A percentile compares a stretch with the other conserved stretches of the same genome.
Evolutionary conservation across 352 stramenopile genomes (phyloP).

Genomic region (Hyphochytrium catenoides): DNA sequence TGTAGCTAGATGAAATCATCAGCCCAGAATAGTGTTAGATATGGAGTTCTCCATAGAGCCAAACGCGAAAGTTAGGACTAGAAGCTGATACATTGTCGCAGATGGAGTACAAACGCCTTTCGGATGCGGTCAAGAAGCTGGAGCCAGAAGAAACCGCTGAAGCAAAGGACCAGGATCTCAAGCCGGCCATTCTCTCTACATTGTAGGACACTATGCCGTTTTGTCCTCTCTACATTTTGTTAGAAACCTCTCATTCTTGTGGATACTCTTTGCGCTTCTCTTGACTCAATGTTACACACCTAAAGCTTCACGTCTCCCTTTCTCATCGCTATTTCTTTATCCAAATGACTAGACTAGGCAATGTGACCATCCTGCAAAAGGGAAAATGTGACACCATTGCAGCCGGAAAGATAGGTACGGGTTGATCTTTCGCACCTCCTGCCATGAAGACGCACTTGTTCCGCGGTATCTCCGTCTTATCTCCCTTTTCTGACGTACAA

Average conservation of each 20-base stretch:
- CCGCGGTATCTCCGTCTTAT: too few species aligned
- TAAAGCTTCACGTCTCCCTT: too few species aligned
- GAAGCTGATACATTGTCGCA: slow-evolving; percentile 6
- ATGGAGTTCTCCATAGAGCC: neutral
- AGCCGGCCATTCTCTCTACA: slow-evolving; percentile 15
- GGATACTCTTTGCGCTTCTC: too few species aligned
- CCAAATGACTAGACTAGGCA: slow-evolving; percentile 40
- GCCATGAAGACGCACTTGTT: too few species aligned
- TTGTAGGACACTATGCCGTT: neutral
- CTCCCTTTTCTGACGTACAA: too few species aligned
- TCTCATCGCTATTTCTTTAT: too few species aligned
- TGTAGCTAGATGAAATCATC: neutral
- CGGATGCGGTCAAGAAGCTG: slow-evolving; percentile 18
- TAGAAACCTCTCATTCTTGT: neutral
- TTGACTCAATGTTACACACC: too few species aligned
- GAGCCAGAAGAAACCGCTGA: too few species aligned
- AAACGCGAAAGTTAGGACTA: neutral
- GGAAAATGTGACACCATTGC: slow-evolving; percentile 42
- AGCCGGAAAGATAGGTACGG: slow-evolving; percentile 33
- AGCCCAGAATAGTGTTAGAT: neutral
- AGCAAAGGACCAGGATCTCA: slow-evolving; percentile 21
- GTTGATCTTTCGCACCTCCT: too few species aligned
- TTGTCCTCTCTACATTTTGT: neutral
- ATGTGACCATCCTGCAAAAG: slow-evolving; percentile 59
- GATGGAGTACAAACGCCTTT: slow-evolving; percentile 61